phyloP scores from a whole-genome alignment of 1,284 basidiomycete genomes.

The Mycosarcoma maydis region DNA sequence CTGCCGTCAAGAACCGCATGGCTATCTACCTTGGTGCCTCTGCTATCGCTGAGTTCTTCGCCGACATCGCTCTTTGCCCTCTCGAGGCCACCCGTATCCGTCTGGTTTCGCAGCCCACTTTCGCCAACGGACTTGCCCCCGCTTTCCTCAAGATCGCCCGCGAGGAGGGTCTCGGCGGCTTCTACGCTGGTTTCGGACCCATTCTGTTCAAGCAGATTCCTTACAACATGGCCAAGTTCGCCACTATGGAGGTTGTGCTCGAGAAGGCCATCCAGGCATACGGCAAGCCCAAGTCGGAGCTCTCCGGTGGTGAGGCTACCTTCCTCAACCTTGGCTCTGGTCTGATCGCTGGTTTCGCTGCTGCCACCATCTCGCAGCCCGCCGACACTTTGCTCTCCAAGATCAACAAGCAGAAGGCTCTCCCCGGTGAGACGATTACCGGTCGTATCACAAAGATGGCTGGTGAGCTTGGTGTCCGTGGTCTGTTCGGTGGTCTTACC shows the following conservation, averaged over 20 bases:
- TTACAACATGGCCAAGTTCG: slow-evolving; percentile 71
- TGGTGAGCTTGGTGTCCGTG: slow-evolving; percentile 70
- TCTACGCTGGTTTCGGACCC: slow-evolving; percentile 70
- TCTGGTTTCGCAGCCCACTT: slow-evolving; percentile 66
- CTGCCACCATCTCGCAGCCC: slow-evolving; percentile 66
- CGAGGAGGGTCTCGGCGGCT: slow-evolving; percentile 65
- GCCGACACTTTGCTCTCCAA: slow-evolving; percentile 69
- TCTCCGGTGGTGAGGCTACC: slow-evolving; percentile 62
- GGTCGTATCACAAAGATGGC: slow-evolving; percentile 70
- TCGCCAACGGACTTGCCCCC: slow-evolving; percentile 64
- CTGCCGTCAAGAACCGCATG: slow-evolving; percentile 63
- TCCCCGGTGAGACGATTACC: slow-evolving; percentile 70
- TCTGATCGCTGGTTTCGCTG: slow-evolving; percentile 66
- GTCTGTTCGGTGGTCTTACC: slow-evolving; percentile 71
- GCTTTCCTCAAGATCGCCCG: slow-evolving; percentile 62
- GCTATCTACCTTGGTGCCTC: slow-evolving; percentile 65
- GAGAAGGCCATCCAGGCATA: slow-evolving; percentile 70
- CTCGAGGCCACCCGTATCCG: slow-evolving; percentile 67
- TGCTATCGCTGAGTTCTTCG: slow-evolving; percentile 66
- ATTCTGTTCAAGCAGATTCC: slow-evolving; percentile 67
- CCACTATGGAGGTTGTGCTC: slow-evolving; percentile 65
- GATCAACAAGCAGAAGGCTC: slow-evolving; percentile 74
- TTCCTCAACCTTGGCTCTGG: slow-evolving; percentile 65
- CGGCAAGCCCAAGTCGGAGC: slow-evolving; percentile 70
- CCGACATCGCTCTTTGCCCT: slow-evolving; percentile 67